A percentile compares a stretch with the other conserved stretches of the same genome.
Conservation (phyloP, 306 rosid genomes). For the Cucurbita pepo region DNA sequence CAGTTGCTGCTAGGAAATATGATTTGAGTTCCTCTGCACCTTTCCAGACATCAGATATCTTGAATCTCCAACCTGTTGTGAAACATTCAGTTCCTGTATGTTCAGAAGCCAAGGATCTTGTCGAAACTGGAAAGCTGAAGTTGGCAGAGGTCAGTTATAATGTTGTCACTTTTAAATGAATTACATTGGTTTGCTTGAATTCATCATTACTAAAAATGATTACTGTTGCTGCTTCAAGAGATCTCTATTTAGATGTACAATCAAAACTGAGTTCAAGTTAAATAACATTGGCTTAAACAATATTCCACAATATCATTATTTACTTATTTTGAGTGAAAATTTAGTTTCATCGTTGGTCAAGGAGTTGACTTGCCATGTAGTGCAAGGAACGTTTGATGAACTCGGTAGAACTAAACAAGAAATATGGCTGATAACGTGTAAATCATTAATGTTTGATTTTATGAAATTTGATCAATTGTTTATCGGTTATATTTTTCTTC, state of each 20-base stretch:
- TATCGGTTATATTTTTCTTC: constrained; percentile 13
- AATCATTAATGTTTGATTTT: not conserved
- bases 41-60: constrained; percentile 66
- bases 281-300: not conserved
- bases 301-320: not conserved
- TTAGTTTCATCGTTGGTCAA: not conserved
- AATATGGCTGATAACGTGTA: not conserved
- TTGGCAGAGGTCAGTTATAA: constrained; percentile 67
- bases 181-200: not conserved
- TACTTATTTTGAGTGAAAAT: not conserved
- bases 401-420: not conserved
- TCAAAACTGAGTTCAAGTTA: not conserved
- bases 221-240: not conserved
- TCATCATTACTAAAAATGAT: not conserved
- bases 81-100: constrained; percentile 89
- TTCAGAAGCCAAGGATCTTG: constrained; percentile 94
- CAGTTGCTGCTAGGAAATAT: constrained; percentile 73
- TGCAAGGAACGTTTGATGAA: not conserved
- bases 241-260: not conserved
- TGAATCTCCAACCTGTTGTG: constrained; percentile 79
- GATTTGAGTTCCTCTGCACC: constrained; percentile 62
- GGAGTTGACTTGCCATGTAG: not conserved
- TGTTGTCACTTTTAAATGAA: not conserved
- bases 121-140: constrained; percentile 90
- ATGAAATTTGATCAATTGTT: not conserved